These are phyloP conservation scores for Gamarada debralockiae DNA, from an alignment of 495 filamentous ascomycete genomes.

Conservation along the genomic window DNA sequence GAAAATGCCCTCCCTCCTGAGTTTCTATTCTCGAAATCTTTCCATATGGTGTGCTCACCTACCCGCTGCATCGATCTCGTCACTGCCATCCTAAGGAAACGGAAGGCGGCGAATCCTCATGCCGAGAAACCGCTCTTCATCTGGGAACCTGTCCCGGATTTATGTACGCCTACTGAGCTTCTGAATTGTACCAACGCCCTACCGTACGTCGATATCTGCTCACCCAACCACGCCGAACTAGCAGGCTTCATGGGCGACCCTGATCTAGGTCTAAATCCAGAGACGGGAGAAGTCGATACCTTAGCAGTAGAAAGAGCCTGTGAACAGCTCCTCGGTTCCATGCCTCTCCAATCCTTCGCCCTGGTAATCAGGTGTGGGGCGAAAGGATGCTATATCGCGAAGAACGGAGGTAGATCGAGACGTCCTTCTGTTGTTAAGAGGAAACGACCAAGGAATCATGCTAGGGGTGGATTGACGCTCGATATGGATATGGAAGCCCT, in stretches of 20 bases:
- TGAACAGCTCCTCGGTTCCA: conserved; percentile 46
- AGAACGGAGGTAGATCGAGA: conserved; percentile 45
- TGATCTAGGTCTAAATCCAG: conserved; percentile 36
- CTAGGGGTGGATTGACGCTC: conserved; percentile 37
- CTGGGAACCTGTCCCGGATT: conserved; percentile 93
- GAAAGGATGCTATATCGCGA: conserved; percentile 47
- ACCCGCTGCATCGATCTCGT: conserved; percentile 72
- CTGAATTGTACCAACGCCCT: conserved; percentile 67
- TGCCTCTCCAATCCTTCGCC: conserved; percentile 50
- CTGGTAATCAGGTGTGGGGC: conserved; percentile 50
- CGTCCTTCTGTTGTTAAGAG: conserved; percentile 29
- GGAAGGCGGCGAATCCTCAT: conserved; percentile 13
- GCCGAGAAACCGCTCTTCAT: conserved; percentile 64
- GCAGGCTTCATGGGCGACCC: conserved; percentile 68
- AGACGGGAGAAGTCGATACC: conserved; percentile 47
- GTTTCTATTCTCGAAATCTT: conserved; percentile 66
- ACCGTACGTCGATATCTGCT: conserved; percentile 75
- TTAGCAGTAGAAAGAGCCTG: conserved; percentile 46
- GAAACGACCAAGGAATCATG: conserved; percentile 28
- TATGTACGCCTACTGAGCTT: conserved; percentile 74
- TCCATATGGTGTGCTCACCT: conserved; percentile 86
- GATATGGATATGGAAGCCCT: conserved; percentile 52
- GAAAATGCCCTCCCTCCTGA: conserved; percentile 46
- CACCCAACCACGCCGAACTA: conserved; percentile 85
- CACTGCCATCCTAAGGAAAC: conserved; percentile 49